phyloP scores from a whole-genome alignment of 306 rosid species.

The Dryas alaskensis region DNA sequence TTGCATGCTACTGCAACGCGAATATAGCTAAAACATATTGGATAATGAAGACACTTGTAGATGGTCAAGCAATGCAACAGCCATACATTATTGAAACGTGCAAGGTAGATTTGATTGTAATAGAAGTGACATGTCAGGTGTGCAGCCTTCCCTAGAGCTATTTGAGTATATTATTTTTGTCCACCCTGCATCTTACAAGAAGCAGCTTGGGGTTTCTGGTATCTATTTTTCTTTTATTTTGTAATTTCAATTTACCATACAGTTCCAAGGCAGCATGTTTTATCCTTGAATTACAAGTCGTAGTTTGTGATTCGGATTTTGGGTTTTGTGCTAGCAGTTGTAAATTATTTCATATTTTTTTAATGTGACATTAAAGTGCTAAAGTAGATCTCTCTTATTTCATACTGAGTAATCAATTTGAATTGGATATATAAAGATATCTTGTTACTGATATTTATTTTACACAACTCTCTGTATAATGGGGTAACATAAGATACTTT shows the following conservation, averaged over 20 bases:
- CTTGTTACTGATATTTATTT: not conserved
- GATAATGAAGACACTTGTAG: not conserved
- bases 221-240: no score
- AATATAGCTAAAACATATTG: constrained; percentile 2
- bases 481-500: not conserved
- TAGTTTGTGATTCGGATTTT: not conserved
- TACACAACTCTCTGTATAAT: not conserved
- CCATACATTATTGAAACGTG: no score
- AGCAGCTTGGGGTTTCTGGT: no score
- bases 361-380: not conserved
- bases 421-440: not conserved
- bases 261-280: no score
- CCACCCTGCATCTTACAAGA: no score
- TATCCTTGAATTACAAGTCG: not conserved
- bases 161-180: no score
- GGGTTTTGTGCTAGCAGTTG: not conserved
- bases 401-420: not conserved
- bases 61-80: not conserved
- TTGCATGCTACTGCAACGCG: not conserved
- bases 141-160: no score
- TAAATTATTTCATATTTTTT: no score
- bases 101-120: no score
- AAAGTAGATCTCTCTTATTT: not conserved
- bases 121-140: no score
- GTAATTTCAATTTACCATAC: no score